Conservation (phyloP, 106 monocot species). For the Posidonia australis region DNA sequence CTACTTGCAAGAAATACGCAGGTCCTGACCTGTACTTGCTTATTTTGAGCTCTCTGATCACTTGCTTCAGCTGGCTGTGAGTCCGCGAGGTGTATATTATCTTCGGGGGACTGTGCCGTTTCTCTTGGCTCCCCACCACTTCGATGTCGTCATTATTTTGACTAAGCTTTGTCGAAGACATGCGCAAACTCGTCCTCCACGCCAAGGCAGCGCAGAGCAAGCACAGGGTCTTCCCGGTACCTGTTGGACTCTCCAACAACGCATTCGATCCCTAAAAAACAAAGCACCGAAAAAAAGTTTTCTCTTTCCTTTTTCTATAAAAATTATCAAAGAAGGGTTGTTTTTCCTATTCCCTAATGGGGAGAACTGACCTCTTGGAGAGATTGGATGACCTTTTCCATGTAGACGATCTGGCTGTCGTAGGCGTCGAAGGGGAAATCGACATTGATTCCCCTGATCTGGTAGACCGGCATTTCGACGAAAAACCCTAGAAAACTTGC, state of each 20-base stretch:
- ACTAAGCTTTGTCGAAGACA: not conserved
- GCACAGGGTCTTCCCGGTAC: constrained; percentile 91
- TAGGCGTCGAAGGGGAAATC: constrained; percentile 35
- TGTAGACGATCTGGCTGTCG: constrained; percentile 89
- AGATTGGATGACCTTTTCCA: constrained; percentile 93
- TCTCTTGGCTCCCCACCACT: constrained; percentile 28
- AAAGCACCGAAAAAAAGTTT: not conserved
- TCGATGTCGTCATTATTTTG: not conserved
- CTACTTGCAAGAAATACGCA: too few species aligned
- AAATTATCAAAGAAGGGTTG: not conserved
- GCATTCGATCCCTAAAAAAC: constrained; percentile 66
- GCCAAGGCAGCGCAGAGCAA: constrained; percentile 80
- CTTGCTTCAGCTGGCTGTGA: constrained; percentile 94
- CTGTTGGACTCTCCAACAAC: constrained; percentile 91
- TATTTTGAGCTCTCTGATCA: constrained; percentile 66
- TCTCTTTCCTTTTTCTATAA: not conserved
- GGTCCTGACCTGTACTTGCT: constrained; percentile 63
- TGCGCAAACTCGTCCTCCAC: constrained; percentile 72
- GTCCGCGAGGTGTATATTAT: constrained; percentile 93
- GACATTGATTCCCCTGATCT: constrained; percentile 83
- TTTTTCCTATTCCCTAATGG: not conserved
- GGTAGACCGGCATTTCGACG: constrained; percentile 65
- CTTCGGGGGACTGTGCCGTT: constrained; percentile 35
- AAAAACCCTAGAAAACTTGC: not conserved
- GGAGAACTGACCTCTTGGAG: constrained; percentile 48